Evolutionary conservation across 192 early-diverging fungal species (phyloP).

Genomic region (Coemansia sp.): DNA sequence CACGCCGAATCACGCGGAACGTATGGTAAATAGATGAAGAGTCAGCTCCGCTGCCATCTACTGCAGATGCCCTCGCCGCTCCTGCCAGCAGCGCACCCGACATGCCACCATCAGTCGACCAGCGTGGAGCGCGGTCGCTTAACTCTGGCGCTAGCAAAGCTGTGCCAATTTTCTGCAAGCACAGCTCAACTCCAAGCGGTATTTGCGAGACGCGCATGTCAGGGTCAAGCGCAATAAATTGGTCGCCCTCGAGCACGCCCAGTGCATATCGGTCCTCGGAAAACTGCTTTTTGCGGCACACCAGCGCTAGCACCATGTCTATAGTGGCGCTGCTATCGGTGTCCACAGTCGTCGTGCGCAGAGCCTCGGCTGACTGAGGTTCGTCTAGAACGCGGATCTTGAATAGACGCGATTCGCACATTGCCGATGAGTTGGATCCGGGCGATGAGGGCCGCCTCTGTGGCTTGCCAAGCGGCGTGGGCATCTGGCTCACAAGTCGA

Average conservation of each 20-base stretch:
- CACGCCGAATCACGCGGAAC: constrained; percentile 81
- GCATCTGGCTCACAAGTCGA: background rate
- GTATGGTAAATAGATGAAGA: constrained; percentile 59
- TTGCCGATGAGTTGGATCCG: background rate
- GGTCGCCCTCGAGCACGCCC: constrained; percentile 70
- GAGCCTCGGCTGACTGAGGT: constrained; percentile 58
- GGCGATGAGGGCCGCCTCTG: background rate
- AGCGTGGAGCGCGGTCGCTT: background rate
- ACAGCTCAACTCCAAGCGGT: constrained; percentile 34
- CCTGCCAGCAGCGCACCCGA: background rate
- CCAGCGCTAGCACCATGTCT: constrained; percentile 73
- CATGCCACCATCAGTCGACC: background rate
- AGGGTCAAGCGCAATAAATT: constrained; percentile 67
- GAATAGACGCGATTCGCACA: constrained; percentile 22
- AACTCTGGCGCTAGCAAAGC: constrained; percentile 7
- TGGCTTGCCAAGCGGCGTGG: constrained; percentile 1
- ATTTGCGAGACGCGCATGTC: constrained; percentile 73
- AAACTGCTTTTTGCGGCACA: constrained; percentile 87
- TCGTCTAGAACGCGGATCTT: constrained; percentile 31
- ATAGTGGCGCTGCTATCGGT: constrained; percentile 70
- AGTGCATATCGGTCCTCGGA: constrained; percentile 83
- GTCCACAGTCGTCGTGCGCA: constrained; percentile 88
- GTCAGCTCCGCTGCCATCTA: background rate
- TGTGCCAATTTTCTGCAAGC: constrained; percentile 37
- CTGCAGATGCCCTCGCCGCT: background rate